Evolutionary conservation across 257 asterid species (phyloP).

Genomic region (Misopates orontium): DNA sequence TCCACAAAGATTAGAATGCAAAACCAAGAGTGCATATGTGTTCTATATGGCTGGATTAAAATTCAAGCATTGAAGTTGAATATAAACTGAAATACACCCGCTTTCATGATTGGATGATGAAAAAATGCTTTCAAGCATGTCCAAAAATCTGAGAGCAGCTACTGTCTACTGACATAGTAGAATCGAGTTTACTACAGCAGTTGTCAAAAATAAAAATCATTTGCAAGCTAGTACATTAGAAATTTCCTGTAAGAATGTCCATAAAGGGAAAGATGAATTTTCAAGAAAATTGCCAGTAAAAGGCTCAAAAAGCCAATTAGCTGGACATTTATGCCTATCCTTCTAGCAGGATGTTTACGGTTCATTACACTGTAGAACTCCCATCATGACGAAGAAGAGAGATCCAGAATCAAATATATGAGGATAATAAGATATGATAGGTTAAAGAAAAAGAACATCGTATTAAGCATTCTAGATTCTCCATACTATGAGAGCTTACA

Average conservation of each 20-base stretch:
- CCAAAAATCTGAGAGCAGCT: not conserved
- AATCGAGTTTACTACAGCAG: not conserved
- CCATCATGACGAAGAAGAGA: not conserved
- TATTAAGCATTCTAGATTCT: slow-evolving; percentile 9
- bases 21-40: not conserved
- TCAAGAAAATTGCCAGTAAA: not conserved
- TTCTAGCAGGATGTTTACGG: slow-evolving; percentile 5
- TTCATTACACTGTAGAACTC: not conserved
- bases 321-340: not conserved
- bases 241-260: not conserved
- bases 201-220: not conserved
- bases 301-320: not conserved
- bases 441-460: not conserved
- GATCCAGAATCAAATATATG: not conserved
- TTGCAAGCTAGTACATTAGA: not conserved
- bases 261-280: not conserved
- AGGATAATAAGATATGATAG: not conserved
- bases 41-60: not conserved
- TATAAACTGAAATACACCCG: not conserved
- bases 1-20: not conserved
- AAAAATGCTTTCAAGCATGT: not conserved
- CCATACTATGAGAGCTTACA: slow-evolving; percentile 11
- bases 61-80: not conserved
- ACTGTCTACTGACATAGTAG: not conserved
- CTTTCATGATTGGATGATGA: not conserved